Evolutionary conservation across 139 green algal species (phyloP), one percentile per base, ranked within the genome.

Genomic region (Mesotaenium endlicherianum): DNA sequence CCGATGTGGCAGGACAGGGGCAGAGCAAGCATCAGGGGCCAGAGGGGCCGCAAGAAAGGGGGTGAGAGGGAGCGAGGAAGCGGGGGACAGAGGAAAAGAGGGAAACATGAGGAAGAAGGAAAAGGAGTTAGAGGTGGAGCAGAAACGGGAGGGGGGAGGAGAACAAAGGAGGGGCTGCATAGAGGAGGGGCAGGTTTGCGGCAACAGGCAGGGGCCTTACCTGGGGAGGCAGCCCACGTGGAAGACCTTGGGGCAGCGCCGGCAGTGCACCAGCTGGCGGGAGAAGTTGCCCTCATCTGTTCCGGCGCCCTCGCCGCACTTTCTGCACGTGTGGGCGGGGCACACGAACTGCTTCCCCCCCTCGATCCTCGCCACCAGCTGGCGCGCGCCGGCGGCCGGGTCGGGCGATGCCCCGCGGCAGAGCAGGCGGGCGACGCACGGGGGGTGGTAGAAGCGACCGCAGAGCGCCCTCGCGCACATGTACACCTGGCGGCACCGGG

Each of bases 361-460:
- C n/a, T n/a, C n/a, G n/a, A n/a, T n/a, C n/a, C n/a, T n/a, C n/a
- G n/a, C n/a, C n/a, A n/a, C n/a, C n/a, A n/a, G n/a, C n/a, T n/a
- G n/a, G n/a, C n/a, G n/a, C n/a, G n/a, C n/a, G n/a, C n/a, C n/a
- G n/a, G n/a, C n/a, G n/a, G n/a, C n/a, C n/a, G n/a, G n/a, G n/a
- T n/a, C n/a, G n/a, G n/a, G n/a, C n/a, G n/a, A n/a, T n/a, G n/a
- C n/a, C n/a, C n/a, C n/a, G n/a, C n/a, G n/a, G n/a, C n/a, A n/a
- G n/a, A n/a, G n/a, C n/a, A n/a, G n/a, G n/a, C n/a, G n/a, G 0
- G 75, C 44, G 0, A 89, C 47, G 44, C 90, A 93, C 14, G 16
- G 31, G 0, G 81, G 74, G 81, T 93, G 90, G 71, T 93, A 93
- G 82, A 87, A 82, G 17, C 87, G 81, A 20, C 90, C 90, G 55